These are phyloP conservation scores for Alternaria sp. DNA, from an alignment of 2,329 filamentous ascomycete genomes.

Conservation along the genomic window DNA sequence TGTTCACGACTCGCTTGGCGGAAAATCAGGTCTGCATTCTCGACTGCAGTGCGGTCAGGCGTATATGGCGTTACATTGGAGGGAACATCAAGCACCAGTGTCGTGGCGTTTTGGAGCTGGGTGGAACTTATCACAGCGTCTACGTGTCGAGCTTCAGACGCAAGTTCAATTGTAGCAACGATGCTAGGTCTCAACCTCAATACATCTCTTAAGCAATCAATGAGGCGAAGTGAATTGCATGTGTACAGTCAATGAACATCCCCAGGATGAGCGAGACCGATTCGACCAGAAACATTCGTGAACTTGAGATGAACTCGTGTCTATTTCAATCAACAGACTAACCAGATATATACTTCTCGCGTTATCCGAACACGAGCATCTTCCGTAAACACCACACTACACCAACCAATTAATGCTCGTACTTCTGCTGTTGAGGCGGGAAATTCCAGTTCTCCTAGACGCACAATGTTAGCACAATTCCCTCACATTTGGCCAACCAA, in stretches of 20 bases:
- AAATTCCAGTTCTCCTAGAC: conserved; percentile 40
- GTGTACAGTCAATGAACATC: background rate
- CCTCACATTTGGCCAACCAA: background rate
- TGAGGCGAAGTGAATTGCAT: background rate
- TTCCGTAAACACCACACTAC: background rate
- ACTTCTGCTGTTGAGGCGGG: conserved; percentile 28
- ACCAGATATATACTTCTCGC: background rate
- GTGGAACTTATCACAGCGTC: background rate
- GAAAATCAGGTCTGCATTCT: background rate
- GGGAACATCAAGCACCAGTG: background rate
- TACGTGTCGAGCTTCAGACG: background rate
- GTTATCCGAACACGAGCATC: background rate
- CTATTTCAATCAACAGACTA: background rate
- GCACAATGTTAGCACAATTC: background rate
- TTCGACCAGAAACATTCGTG: background rate
- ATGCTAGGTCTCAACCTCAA: background rate
- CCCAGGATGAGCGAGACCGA: background rate
- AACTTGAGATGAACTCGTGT: background rate
- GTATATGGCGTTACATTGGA: conserved; percentile 15
- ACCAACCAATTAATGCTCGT: conserved; percentile 15
- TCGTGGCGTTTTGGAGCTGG: conserved; percentile 9
- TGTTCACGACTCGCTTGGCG: background rate
- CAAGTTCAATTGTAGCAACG: background rate
- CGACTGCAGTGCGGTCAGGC: conserved; percentile 34
- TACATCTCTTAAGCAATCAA: background rate